Evolutionary conservation across 805 yeast species (phyloP), one percentile per base, ranked within the genome.

Genomic region (Candida awuae): DNA sequence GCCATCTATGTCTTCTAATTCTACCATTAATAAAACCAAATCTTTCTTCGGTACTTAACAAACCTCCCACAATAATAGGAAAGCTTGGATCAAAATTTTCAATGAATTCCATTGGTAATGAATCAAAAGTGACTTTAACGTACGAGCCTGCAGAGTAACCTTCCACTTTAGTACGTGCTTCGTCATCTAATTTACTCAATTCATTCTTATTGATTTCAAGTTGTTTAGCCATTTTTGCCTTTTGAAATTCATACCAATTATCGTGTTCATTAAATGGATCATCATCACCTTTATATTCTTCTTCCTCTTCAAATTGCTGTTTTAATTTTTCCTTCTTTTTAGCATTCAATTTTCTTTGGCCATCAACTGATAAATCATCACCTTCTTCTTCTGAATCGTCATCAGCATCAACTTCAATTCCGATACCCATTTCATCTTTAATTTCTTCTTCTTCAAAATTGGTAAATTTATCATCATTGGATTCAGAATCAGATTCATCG

Each of bases 1-100:
- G 97, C 99, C 99, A 92, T 68, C 98, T 79, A 59, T 92, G 99
- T 63, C 96, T 80, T 76, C 96, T 87, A 45, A 92, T 77, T 66
- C 97, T 77, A 34, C 85, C 96, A 56, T 85, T 90, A 65, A 87
- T 70, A 54, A 84, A 81, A 6, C 98, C 99, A 57, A 88, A 90
- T 55, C 94, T 72, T 42, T 87, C 82, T 58, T 92, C 99, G 5
- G 95, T 85, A 27, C 92, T 77, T 43, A 90, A 66, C 42, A 92
- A 66, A 3, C 97, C 97, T 43, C 99, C 99, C 51, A 94, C 64
- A 14, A 92, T 74, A 21, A 92, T 68, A 10, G 98, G 97, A 54
- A 67, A 87, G 30, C 65, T 70, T 2, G 98, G 94, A 53, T 86
- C 80, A 55, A 92, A 84, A 58, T 84, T 80, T 41, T 87, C 83